Base-by-base conservation (phyloP, 2,329 filamentous ascomycete genomes). In the Colletotrichum viniferum region DNA sequence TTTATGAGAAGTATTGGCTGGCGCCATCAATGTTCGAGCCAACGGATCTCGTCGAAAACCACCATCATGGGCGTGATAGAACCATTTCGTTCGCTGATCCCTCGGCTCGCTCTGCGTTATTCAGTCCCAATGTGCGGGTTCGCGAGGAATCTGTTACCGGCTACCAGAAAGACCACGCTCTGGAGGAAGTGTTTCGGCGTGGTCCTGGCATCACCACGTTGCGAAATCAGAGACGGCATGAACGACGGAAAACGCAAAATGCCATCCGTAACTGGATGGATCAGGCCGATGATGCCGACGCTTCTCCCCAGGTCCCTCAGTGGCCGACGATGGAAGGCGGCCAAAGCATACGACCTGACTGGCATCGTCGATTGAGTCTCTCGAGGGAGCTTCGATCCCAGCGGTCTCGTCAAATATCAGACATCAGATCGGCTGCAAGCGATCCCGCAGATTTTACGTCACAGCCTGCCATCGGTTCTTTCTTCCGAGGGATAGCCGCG, bases 181-280 rank as follows among this genome's bases (percentile, higher is more conserved):
- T 98, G 26, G 96, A 98, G 78, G 96, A 98, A 81, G 95, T 98
- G 0, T 98, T 98, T 82, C 90, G 95, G 76, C 88, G 91, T 21
- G 91, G 92, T 0, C 95, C 94, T 32, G 93, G 93, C 75, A 87
- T 91, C 65, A 89, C 90, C 9, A 88, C 91, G 4, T 85, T 93
- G 69, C 89, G 90, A 21, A 92, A 90, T 3, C 89, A 91, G 63
- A 88, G 90, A 64, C 88, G 90, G 66, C 88, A 91, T 32, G 93
- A 95, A 78, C 90, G 92, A 76, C 90, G 91, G 48, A 94, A 96
- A 82, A 95, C 94, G 2, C 94, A 94, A 78, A 96, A 93, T 74
- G 94, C 95, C 1, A 96, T 98, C 67, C 93, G 94, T 32, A 93
- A 94, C 78, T 98, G 96, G 96, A 98, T 98, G 94, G 94, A 96